These are phyloP conservation scores for Halocafeteria seosinensis DNA, from an alignment of 108 stramenopile genomes.

Conservation along the genomic window DNA sequence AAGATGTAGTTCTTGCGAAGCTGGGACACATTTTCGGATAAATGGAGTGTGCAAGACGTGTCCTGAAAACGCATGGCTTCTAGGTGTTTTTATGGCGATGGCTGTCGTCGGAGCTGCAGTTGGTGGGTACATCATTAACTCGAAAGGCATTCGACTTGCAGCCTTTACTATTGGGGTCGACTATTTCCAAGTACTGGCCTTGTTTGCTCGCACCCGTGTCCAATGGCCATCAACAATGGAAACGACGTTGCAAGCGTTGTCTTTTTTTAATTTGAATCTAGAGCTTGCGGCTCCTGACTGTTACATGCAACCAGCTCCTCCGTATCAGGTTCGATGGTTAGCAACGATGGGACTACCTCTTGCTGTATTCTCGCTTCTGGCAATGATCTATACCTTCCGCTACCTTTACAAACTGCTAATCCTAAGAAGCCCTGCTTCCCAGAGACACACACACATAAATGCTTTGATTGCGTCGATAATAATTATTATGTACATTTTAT, in stretches of 20 bases:
- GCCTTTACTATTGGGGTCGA: slow-evolving; percentile 19
- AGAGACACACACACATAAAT: background rate
- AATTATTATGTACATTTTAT: background rate
- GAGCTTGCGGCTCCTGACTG: slow-evolving; percentile 26
- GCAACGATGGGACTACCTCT: background rate
- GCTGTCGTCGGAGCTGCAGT: background rate
- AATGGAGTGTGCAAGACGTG: slow-evolving; percentile 16
- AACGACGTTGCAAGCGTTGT: slow-evolving; percentile 4
- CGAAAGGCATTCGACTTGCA: slow-evolving; percentile 15
- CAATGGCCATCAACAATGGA: slow-evolving; percentile 13
- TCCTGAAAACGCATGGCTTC: slow-evolving; percentile 22
- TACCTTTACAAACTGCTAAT: background rate
- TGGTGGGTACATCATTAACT: slow-evolving; percentile 10
- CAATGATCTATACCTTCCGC: no score
- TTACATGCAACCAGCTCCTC: slow-evolving; percentile 5
- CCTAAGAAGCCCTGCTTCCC: background rate
- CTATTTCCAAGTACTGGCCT: slow-evolving; percentile 22
- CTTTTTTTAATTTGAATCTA: slow-evolving; percentile 22
- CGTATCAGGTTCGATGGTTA: slow-evolving; percentile 10
- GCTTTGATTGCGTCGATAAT: background rate
- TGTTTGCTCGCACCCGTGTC: slow-evolving; percentile 13
- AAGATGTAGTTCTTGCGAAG: slow-evolving; percentile 12
- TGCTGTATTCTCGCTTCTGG: background rate
- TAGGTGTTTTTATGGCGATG: slow-evolving; percentile 5
- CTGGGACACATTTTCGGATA: slow-evolving; percentile 7